Base-by-base conservation (phyloP, 768 basidiomycete genomes). In the Cyclocybe aegerita region DNA sequence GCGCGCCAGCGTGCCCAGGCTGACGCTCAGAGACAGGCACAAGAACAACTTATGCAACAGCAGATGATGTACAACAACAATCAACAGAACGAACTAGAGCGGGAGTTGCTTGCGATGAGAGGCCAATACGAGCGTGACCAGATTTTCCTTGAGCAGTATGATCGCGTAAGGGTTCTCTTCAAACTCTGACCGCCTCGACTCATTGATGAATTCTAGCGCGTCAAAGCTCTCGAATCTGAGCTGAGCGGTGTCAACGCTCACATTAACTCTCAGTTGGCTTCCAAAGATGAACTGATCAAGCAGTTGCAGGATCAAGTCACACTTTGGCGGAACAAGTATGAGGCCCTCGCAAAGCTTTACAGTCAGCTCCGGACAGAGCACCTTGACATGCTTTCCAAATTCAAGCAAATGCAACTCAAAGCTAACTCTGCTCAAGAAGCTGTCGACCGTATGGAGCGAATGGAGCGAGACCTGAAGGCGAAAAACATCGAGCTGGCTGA, bases 101-200 rank as follows among this genome's bases (percentile, higher is more conserved):
- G 90, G 45, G 89, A 98, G 66, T 73, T 98, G 43, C 79, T 98
- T 42, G 91, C 81, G 8, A 90, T 98, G 89, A 77, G 94, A 41
- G 94, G 97, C 0, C 97, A 98, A 65, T 99, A 93, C 65, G 97
- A 99, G 70, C 83, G 97, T 9, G 96, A 99, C 61, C 97, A 99
- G 66, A 88, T 99, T 58, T 83, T 99, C 68, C 76, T 99, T 47
- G 96, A 98, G 68, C 94, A 98, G 61, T 99, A 99, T 62, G 97
- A 99, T 65, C 81, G 88, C 37, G 94, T 96, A 69, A 46, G 17
- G 5, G 4, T n/a, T 42, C 34, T 3, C 9, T 44, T 39, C 45
- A 8, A 9, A 23, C n/a, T 42, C 9, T 48, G 35, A 12, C 34
- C 43, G 47, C 16, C 1, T 36, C 29, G n/a, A 29, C 31, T 52